Conservation (phyloP, 768 basidiomycete species). For the Neoboletus magnificus region DNA sequence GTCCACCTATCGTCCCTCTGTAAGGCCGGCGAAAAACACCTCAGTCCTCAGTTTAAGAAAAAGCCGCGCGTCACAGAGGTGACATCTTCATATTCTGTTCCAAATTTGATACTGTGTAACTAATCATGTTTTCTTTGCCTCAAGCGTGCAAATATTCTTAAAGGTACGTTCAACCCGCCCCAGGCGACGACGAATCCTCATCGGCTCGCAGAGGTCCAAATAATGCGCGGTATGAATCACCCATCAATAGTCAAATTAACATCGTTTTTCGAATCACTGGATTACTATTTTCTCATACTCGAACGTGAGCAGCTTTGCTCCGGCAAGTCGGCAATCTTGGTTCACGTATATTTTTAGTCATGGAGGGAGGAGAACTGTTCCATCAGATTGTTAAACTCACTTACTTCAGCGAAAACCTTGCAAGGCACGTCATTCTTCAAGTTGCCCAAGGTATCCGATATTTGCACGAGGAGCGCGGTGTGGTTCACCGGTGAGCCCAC, state of each 20-base stretch:
- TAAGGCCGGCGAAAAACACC: conserved; percentile 89
- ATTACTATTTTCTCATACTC: conserved; percentile 92
- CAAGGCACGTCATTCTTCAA: conserved; percentile 95
- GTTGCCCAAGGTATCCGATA: conserved; percentile 92
- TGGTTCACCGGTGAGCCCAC: conserved; percentile 75
- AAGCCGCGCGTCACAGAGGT: conserved; percentile 99
- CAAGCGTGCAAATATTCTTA: conserved; percentile 95
- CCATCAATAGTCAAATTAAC: conserved; percentile 90
- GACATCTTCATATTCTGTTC: conserved; percentile 29
- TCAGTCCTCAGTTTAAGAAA: conserved; percentile 93
- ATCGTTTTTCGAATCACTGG: conserved; percentile 87
- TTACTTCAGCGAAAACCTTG: conserved; percentile 96
- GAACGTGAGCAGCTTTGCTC: conserved; percentile 60
- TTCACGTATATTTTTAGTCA: conserved; percentile 49
- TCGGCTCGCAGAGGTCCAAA: conserved; percentile 80
- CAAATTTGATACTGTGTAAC: conserved; percentile 14
- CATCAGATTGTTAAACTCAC: conserved; percentile 99
- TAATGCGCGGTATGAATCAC: conserved; percentile 94
- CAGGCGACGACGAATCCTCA: not conserved
- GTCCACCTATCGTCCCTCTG: conserved; percentile 28
- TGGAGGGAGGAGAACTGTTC: conserved; percentile 98
- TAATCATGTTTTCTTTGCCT: conserved; percentile 15
- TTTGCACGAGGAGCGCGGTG: conserved; percentile 95
- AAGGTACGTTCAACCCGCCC: conserved; percentile 47
- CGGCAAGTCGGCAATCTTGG: not conserved